Evolutionary conservation across 2,329 filamentous ascomycete species (phyloP).

Genomic region (Colletotrichum acutatum): DNA sequence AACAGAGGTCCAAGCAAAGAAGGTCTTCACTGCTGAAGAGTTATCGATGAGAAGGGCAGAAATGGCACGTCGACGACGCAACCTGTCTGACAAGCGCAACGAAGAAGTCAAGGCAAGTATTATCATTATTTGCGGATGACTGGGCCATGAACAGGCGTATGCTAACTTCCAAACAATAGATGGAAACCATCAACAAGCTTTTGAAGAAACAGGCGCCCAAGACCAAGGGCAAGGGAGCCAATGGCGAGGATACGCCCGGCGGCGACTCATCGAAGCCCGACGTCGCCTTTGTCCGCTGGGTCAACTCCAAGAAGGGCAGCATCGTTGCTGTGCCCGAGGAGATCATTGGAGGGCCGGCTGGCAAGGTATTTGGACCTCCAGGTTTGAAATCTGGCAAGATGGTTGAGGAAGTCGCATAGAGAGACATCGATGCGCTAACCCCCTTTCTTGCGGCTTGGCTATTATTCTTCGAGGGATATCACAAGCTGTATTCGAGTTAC

Average conservation of each 20-base stretch:
- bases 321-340: constrained; percentile 74
- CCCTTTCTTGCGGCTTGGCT: not conserved
- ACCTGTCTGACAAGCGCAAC: constrained; percentile 73
- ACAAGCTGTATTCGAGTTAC: not conserved
- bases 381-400: constrained; percentile 56
- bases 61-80: constrained; percentile 70
- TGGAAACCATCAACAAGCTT: constrained; percentile 92
- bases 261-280: constrained; percentile 61
- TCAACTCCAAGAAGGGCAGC: constrained; percentile 74
- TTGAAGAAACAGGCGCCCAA: constrained; percentile 88
- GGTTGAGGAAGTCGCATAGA: constrained; percentile 64
- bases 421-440: not conserved
- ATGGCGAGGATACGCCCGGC: constrained; percentile 61
- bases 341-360: constrained; percentile 72
- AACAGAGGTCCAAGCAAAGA: constrained; percentile 72
- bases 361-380: constrained; percentile 63
- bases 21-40: constrained; percentile 70
- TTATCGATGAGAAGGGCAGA: constrained; percentile 71
- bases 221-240: constrained; percentile 65
- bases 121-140: no score
- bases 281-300: constrained; percentile 75
- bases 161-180: constrained; percentile 57
- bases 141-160: not conserved
- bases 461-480: not conserved
- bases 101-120: constrained; percentile 69